Evolutionary conservation across 176 grass and related monocot species (phyloP).

Genomic region (Secale cereale): DNA sequence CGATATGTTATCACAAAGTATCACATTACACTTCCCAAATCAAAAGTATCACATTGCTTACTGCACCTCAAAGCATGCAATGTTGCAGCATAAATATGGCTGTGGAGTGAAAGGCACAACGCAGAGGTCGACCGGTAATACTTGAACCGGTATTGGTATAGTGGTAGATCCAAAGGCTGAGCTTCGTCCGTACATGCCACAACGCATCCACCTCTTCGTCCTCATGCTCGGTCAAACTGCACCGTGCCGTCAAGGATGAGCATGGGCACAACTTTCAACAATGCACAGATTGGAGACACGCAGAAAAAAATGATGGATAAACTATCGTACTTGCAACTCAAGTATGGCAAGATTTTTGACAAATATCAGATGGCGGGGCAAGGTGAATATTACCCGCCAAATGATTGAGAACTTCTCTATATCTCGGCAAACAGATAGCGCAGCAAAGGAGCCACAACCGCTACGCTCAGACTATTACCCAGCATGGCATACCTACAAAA

Average conservation of each 20-base stretch:
- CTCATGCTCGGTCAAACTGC: neutral
- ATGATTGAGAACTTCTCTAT: neutral
- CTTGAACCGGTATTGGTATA: neutral
- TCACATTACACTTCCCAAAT: neutral
- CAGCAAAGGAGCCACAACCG: constrained; percentile 78
- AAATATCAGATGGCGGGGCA: neutral
- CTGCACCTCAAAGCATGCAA: neutral
- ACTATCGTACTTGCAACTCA: neutral
- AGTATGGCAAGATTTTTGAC: neutral
- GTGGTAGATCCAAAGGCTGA: neutral
- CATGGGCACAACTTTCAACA: neutral
- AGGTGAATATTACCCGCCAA: constrained; percentile 9
- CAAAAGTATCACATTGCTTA: neutral
- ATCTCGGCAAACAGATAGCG: constrained; percentile 67
- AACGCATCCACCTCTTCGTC: neutral
- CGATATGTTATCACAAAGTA: neutral
- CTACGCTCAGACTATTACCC: constrained; percentile 87
- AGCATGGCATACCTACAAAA: constrained; percentile 85
- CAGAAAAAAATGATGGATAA: neutral
- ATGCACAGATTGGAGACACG: neutral
- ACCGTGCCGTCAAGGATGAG: neutral
- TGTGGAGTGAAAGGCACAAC: neutral
- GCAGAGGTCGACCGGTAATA: neutral
- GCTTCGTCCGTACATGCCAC: neutral
- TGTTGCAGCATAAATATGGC: neutral